Conservation (phyloP, 495 filamentous ascomycete species). For the Podospora conica region DNA sequence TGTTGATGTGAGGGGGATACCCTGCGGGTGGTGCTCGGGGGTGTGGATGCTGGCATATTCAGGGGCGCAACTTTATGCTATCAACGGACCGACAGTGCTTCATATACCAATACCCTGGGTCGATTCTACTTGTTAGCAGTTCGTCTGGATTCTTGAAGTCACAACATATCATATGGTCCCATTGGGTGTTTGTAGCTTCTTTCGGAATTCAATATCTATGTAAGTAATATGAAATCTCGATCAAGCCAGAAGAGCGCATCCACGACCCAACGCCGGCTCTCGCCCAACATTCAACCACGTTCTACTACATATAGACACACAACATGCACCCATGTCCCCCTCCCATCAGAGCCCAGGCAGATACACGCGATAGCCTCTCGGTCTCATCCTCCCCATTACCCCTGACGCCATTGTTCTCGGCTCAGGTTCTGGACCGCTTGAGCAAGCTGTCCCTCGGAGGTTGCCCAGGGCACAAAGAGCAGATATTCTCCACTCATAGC, state of each 20-base stretch:
- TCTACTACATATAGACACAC: background rate
- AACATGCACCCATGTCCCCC: background rate
- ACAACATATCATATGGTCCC: background rate
- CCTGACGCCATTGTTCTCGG: background rate
- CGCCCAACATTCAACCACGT: background rate
- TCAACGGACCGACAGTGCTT: background rate
- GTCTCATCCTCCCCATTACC: background rate
- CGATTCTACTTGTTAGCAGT: background rate
- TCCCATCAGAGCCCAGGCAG: background rate
- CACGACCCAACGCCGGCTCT: background rate
- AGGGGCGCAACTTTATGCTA: background rate
- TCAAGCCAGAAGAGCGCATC: too few relatives aligned
- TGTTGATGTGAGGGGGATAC: conserved; percentile 52
- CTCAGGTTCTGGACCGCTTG: background rate
- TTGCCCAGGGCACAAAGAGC: background rate
- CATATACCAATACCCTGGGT: background rate
- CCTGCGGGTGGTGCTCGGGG: too few relatives aligned
- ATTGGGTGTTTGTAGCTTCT: background rate
- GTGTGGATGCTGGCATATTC: background rate
- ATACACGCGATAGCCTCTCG: background rate
- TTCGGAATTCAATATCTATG: background rate
- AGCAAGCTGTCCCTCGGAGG: background rate
- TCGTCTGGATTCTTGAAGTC: background rate
- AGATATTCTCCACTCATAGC: background rate
- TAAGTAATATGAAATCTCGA: background rate